These are phyloP conservation scores for Cnidoscolus chayamansa DNA, from an alignment of 441 rosid species.

Conservation along the genomic window DNA sequence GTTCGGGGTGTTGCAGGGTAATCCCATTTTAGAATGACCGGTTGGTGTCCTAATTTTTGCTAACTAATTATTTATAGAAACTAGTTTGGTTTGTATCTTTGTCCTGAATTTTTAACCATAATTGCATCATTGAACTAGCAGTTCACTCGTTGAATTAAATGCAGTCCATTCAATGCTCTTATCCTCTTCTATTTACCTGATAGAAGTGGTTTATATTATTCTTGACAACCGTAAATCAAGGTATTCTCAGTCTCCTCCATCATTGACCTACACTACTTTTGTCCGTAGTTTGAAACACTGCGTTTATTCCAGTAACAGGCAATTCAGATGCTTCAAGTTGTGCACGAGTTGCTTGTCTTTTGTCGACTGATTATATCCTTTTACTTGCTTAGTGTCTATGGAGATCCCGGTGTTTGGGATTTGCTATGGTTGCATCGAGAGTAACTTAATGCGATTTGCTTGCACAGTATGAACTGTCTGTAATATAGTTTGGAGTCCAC, in stretches of 20 bases:
- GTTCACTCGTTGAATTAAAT: neutral
- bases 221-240: neutral
- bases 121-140: neutral
- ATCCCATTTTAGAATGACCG: neutral
- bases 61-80: neutral
- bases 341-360: neutral
- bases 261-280: neutral
- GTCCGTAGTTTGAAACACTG: neutral
- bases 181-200: neutral
- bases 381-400: too few relatives aligned
- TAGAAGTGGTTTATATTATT: neutral
- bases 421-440: neutral
- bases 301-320: neutral
- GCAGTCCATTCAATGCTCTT: neutral
- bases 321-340: neutral
- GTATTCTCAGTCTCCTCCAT: neutral
- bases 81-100: neutral
- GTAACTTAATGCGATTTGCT: neutral
- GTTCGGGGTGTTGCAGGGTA: neutral
- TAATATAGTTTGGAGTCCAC: neutral
- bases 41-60: neutral
- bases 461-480: neutral
- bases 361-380: too few relatives aligned
- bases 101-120: neutral
- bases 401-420: too few relatives aligned